Percentiles rank a stretch among this genome's conserved stretches.
These are phyloP conservation scores for Podaxis mareebaensis DNA, from an alignment of 768 basidiomycete species.

Conservation along the genomic window DNA sequence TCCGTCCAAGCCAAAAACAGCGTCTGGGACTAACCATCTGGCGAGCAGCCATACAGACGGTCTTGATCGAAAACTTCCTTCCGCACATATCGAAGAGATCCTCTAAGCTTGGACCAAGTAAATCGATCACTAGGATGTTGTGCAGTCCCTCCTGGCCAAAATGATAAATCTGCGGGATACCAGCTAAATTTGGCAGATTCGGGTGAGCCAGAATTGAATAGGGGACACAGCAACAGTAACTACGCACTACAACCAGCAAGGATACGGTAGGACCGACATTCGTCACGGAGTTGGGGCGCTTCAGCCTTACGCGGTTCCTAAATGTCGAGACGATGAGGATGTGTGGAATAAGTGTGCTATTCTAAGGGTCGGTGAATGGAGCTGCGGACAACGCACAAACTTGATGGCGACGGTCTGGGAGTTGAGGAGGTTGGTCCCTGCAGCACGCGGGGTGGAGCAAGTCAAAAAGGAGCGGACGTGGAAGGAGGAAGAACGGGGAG, in stretches of 20 bases:
- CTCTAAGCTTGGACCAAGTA: constrained; percentile 94
- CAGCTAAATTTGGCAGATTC: constrained; percentile 50
- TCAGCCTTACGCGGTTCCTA: constrained; percentile 93
- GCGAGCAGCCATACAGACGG: constrained; percentile 97
- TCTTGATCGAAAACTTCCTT: constrained; percentile 96
- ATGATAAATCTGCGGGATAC: constrained; percentile 99
- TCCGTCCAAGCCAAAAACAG: constrained; percentile 6
- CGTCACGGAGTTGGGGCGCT: constrained; percentile 96
- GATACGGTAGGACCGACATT: constrained; percentile 96
- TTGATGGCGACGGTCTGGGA: constrained; percentile 99
- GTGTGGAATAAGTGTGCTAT: constrained; percentile 15
- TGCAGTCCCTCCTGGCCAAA: constrained; percentile 99
- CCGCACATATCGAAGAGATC: constrained; percentile 99
- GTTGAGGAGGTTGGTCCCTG: constrained; percentile 97
- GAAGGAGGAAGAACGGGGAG: constrained; percentile 11
- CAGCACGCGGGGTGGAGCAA: constrained; percentile 6
- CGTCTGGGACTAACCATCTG: constrained; percentile 71
- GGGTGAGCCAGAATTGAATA: constrained; percentile 19
- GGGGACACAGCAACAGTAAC: constrained; percentile 15
- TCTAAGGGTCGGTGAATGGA: constrained; percentile 10
- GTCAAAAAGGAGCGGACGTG: not conserved
- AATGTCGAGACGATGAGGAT: constrained; percentile 17
- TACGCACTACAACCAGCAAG: constrained; percentile 85
- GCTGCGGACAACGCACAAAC: constrained; percentile 71
- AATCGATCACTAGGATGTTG: constrained; percentile 98